Percentiles rank a stretch among this genome's conserved stretches.
phyloP scores from a whole-genome alignment of 768 basidiomycete genomes.

The Pleurotus citrinopileatus region DNA sequence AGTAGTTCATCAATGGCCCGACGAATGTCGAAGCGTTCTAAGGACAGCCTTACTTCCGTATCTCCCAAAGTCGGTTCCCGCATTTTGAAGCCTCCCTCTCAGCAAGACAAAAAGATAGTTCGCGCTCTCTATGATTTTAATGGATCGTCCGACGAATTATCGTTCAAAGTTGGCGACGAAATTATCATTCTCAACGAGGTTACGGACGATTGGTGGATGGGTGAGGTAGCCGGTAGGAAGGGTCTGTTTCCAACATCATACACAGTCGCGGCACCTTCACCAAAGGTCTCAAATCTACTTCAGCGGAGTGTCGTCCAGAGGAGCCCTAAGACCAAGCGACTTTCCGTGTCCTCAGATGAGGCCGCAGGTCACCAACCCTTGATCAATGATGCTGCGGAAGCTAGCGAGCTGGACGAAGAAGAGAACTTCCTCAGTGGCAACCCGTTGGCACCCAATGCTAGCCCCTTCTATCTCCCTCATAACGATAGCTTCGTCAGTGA shows the following conservation, averaged over 20 bases:
- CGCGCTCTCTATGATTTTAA: constrained; percentile 75
- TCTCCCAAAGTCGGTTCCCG: constrained; percentile 34
- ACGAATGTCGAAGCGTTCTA: constrained; percentile 31
- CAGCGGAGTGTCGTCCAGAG: constrained; percentile 17
- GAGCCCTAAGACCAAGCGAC: constrained; percentile 7
- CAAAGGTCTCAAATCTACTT: constrained; percentile 21
- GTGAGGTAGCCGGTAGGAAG: constrained; percentile 63
- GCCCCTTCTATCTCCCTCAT: constrained; percentile 36
- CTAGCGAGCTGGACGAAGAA: constrained; percentile 38
- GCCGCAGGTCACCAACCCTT: constrained; percentile 15
- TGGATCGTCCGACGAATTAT: constrained; percentile 75
- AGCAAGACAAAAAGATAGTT: constrained; percentile 52
- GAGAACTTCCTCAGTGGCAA: constrained; percentile 46
- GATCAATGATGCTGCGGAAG: constrained; percentile 20
- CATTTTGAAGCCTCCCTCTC: constrained; percentile 49
- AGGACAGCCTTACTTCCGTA: constrained; percentile 21
- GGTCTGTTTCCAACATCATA: constrained; percentile 84
- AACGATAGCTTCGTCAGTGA: constrained; percentile 8
- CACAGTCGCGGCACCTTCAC: constrained; percentile 39
- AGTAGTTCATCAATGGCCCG: constrained; percentile 28
- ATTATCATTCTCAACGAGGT: constrained; percentile 79
- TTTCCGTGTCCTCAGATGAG: constrained; percentile 15
- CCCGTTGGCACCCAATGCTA: constrained; percentile 38
- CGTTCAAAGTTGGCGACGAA: constrained; percentile 70
- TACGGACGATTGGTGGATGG: constrained; percentile 90